phyloP scores from a whole-genome alignment of 345 rosid genomes.

The Garcia nutans region DNA sequence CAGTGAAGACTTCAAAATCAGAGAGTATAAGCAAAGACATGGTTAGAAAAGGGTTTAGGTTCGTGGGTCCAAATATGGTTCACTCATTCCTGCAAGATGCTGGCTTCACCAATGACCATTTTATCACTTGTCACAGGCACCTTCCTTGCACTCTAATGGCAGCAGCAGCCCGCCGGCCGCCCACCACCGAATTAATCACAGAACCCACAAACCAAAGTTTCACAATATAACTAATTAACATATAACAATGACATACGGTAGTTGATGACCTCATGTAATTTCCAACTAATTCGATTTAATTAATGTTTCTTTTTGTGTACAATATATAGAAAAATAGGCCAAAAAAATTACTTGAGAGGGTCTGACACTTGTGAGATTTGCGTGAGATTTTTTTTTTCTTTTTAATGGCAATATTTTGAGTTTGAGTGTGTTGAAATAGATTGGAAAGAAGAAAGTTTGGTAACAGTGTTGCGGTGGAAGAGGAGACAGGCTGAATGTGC shows the following conservation, averaged over 20 bases:
- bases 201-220: not conserved
- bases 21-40: constrained; percentile 74
- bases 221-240: not conserved
- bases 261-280: not conserved
- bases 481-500: constrained; percentile 47
- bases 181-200: not conserved
- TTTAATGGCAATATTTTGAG: not conserved
- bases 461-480: constrained; percentile 13
- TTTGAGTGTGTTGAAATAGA: constrained; percentile 13
- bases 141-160: constrained; percentile 35
- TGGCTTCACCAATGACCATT: constrained; percentile 66
- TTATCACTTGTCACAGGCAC: constrained; percentile 53
- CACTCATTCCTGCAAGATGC: constrained; percentile 73
- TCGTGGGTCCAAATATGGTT: constrained; percentile 59
- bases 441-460: constrained; percentile 3
- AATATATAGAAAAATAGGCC: constrained; percentile 1
- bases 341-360: not conserved
- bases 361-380: constrained; percentile 9
- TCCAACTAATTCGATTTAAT: constrained; percentile 19
- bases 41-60: constrained; percentile 62
- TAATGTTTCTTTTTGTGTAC: constrained; percentile 11
- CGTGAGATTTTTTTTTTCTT: not conserved
- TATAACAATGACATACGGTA: not conserved
- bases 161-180: constrained; percentile 15
- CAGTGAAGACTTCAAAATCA: constrained; percentile 66